Conservation (phyloP, 78 protist genomes). For the Dictyostelium capitatum region DNA sequence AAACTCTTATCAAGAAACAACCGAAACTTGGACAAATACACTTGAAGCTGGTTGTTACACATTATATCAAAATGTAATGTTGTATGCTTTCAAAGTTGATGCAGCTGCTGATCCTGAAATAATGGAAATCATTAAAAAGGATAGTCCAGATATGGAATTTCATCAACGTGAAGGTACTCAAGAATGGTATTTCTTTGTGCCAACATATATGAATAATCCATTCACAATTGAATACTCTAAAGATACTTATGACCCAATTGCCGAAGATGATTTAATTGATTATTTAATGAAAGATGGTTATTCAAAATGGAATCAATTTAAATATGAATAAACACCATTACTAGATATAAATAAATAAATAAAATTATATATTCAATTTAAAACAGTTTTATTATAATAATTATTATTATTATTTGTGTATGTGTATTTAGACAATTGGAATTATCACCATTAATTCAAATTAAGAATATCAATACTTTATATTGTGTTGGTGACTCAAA, state of each 20-base stretch:
- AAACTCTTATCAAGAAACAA: neutral
- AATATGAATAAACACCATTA: too few species aligned
- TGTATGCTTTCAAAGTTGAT: conserved; percentile 29
- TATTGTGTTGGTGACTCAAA: too few species aligned
- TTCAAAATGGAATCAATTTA: neutral
- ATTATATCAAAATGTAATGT: conserved; percentile 6
- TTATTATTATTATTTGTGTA: too few species aligned
- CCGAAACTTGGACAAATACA: neutral
- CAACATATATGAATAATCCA: conserved; percentile 1
- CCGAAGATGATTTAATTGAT: neutral
- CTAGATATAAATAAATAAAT: too few species aligned
- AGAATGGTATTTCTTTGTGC: conserved; percentile 16
- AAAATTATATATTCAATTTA: too few species aligned
- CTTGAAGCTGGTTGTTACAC: neutral
- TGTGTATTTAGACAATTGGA: too few species aligned
- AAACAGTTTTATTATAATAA: too few species aligned
- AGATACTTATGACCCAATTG: neutral
- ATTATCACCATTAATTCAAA: too few species aligned
- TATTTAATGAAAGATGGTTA: conserved; percentile 23
- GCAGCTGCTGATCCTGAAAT: neutral
- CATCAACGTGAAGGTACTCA: neutral
- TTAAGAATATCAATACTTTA: too few species aligned
- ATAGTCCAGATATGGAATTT: neutral
- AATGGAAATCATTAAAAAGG: neutral
- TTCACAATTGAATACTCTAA: neutral